These are phyloP conservation scores for Boletellus ananas DNA, from an alignment of 768 basidiomycete genomes.

Conservation along the genomic window DNA sequence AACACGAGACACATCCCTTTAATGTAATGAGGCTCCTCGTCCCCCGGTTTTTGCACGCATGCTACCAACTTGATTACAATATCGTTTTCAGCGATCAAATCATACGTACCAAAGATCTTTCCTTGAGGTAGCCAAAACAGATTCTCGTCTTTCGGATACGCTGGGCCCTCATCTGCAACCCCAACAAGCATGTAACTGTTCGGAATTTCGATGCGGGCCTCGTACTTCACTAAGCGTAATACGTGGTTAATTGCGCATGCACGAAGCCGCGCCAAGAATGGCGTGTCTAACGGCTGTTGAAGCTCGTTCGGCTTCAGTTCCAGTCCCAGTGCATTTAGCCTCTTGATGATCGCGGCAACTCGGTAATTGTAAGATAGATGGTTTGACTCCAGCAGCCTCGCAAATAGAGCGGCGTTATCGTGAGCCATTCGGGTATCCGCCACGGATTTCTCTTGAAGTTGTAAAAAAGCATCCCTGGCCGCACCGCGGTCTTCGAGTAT, in stretches of 20 bases:
- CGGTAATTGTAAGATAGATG: conserved; percentile 44
- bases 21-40: conserved; percentile 50
- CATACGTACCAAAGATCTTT: conserved; percentile 60
- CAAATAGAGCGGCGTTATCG: conserved; percentile 49
- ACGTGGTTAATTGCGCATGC: conserved; percentile 60
- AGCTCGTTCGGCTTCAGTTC: conserved; percentile 39
- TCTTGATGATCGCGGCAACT: conserved; percentile 48
- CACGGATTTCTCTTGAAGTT: conserved; percentile 59
- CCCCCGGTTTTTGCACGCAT: conserved; percentile 53
- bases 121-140: conserved; percentile 52
- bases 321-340: conserved; percentile 45
- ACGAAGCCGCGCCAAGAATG: conserved; percentile 57
- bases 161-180: conserved; percentile 77
- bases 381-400: conserved; percentile 46
- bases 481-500: conserved; percentile 75
- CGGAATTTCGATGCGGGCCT: conserved; percentile 69
- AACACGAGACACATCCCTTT: conserved; percentile 61
- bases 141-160: conserved; percentile 51
- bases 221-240: conserved; percentile 70
- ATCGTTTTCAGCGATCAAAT: neutral
- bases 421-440: conserved; percentile 56
- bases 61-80: conserved; percentile 33
- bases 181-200: conserved; percentile 71
- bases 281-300: conserved; percentile 42
- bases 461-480: conserved; percentile 49